Base-by-base conservation (phyloP, 495 filamentous ascomycete genomes). In the Penicillium alfredii region DNA sequence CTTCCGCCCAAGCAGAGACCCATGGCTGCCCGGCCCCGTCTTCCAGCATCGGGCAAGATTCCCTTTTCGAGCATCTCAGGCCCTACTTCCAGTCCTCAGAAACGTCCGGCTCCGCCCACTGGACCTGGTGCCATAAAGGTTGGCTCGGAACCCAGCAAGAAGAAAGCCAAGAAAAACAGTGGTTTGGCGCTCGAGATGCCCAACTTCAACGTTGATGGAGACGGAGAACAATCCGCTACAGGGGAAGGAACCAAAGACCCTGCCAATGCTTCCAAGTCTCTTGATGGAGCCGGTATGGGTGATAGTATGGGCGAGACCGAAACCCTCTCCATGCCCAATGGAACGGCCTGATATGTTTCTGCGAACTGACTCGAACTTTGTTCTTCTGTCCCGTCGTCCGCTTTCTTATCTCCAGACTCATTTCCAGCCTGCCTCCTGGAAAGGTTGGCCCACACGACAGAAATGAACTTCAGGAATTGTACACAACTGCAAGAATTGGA, bases 1-100 rank as follows among this genome's bases (percentile, higher is more conserved):
- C 64, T 99, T 15, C 93, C 93, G 17, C 71, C 75, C 19, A 97
- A 97, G 58, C 89, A 96, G 61, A 72, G 90, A 27, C 86, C 88
- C n/a, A 86, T 86, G 49, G 60, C 63, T 14, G 41, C 53, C 18
- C 62, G 64, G 21, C 88, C 92, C n/a, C 73, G 92, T 44, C 76
- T 99, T 12, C 88, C 88, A 38, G 87, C 90, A 25, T 95, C 85
- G 13, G 92, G 92, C 40, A 97, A 97, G 70, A 99, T 99, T 35
- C 49, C 58, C 6, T 48, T 55, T 21, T 35, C 61, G 14, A 58
- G 47, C 18, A 46, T 58, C 15, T 41, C 58, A 13, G 60, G 51
- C 6, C 42, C 45, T 15, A 58, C 47, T 13, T 76, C 82, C 6
- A 83, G 80, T 31, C 89, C 90, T 11, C 78, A 88, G 38, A 99